Percentiles rank a stretch among this genome's conserved stretches.
phyloP scores from a whole-genome alignment of 495 filamentous ascomycete genomes.

The Ascodesmis nigricans region DNA sequence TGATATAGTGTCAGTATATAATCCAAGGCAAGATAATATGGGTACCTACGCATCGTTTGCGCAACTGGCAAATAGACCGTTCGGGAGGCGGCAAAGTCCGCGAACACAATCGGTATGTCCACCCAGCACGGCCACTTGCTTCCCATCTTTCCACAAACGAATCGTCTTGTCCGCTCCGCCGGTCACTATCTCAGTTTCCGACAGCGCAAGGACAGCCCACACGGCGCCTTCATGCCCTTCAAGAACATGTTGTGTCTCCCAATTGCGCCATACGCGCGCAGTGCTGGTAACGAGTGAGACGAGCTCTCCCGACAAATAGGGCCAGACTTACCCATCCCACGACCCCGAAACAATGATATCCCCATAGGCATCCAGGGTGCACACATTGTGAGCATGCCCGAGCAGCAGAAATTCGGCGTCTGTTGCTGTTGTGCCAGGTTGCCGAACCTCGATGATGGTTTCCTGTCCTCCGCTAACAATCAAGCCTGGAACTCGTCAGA shows the following conservation, averaged over 20 bases:
- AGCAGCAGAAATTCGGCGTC: slow-evolving; percentile 67
- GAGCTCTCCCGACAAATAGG: too few species aligned
- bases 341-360: slow-evolving; percentile 69
- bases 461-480: slow-evolving; percentile 75
- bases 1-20: slow-evolving; percentile 9
- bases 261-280: slow-evolving; percentile 27
- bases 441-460: slow-evolving; percentile 73
- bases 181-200: slow-evolving; percentile 60
- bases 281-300: slow-evolving; percentile 14
- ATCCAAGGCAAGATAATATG: background rate
- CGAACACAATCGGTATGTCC: slow-evolving; percentile 63
- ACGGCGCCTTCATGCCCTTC: slow-evolving; percentile 60
- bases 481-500: slow-evolving; percentile 34
- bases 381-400: slow-evolving; percentile 72
- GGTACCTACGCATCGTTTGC: slow-evolving; percentile 19
- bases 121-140: slow-evolving; percentile 40
- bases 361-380: slow-evolving; percentile 56
- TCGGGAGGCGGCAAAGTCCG: slow-evolving; percentile 62
- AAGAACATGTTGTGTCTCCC: slow-evolving; percentile 49
- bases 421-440: slow-evolving; percentile 34
- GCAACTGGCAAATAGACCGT: slow-evolving; percentile 25
- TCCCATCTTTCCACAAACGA: slow-evolving; percentile 54
- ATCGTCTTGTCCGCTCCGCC: slow-evolving; percentile 82
- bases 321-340: slow-evolving; percentile 56
- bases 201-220: slow-evolving; percentile 75